Evolutionary conservation across 2,329 filamentous ascomycete species (phyloP).

Genomic region (Penicillium sclerotigenum): DNA sequence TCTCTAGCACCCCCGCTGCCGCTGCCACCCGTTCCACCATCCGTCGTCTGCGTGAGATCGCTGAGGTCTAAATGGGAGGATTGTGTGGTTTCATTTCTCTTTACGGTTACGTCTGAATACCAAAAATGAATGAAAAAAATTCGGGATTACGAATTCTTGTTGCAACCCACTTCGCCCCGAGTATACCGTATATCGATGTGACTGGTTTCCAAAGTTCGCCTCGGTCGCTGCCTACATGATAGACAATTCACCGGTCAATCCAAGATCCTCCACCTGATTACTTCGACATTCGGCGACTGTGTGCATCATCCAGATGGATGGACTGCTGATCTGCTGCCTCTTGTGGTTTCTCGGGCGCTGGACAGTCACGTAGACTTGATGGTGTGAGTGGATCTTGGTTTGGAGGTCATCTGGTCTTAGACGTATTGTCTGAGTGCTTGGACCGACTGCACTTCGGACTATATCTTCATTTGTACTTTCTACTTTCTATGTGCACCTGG

Average conservation of each 20-base stretch:
- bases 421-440: background rate
- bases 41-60: slow-evolving; percentile 94
- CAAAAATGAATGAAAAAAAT: slow-evolving; percentile 39
- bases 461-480: background rate
- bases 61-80: slow-evolving; percentile 64
- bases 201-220: background rate
- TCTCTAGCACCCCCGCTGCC: slow-evolving; percentile 75
- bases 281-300: background rate
- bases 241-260: background rate
- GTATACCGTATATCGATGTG: slow-evolving; percentile 21
- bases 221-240: slow-evolving; percentile 1
- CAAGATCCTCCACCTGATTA: background rate
- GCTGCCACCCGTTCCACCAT: slow-evolving; percentile 94
- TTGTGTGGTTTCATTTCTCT: slow-evolving; percentile 36
- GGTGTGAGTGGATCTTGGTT: background rate
- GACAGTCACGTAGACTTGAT: slow-evolving; percentile 5
- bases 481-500: background rate
- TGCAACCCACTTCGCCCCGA: slow-evolving; percentile 18
- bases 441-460: background rate
- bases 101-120: slow-evolving; percentile 37
- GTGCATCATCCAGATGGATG: background rate
- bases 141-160: slow-evolving; percentile 27
- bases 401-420: background rate
- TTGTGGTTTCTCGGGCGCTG: background rate
- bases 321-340: background rate